Evolutionary conservation across 1,139 yeast species (phyloP).

Genomic region (Zygosaccharomyces sapae): DNA sequence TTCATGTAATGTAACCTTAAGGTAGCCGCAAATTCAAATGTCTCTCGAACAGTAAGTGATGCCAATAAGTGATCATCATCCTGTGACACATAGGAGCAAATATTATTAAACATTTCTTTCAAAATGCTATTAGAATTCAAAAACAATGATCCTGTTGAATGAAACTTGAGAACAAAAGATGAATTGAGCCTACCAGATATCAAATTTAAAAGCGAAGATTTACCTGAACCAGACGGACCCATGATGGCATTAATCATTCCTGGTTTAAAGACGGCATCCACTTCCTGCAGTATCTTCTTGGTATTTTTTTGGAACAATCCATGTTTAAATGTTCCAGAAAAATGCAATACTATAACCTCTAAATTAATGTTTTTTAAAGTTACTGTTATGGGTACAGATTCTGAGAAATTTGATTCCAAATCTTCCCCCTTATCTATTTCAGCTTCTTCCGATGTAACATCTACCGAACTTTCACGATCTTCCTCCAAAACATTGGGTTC

Average conservation of each 20-base stretch:
- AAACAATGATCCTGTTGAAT: conserved; percentile 41
- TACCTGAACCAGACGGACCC: conserved; percentile 91
- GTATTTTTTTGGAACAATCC: conserved; percentile 16
- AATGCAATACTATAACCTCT: conserved; percentile 16
- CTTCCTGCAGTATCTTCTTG: conserved; percentile 45
- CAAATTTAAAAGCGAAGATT: conserved; percentile 65
- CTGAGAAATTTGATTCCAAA: conserved; percentile 12
- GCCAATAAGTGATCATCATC: conserved; percentile 71
- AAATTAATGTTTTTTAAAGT: conserved; percentile 20
- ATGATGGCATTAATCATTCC: conserved; percentile 74
- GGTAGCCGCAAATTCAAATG: conserved; percentile 66
- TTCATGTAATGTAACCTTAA: conserved; percentile 47
- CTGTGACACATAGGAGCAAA: conserved; percentile 75
- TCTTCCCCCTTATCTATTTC: conserved; percentile 13
- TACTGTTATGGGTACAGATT: conserved; percentile 16
- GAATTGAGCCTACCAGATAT: conserved; percentile 61
- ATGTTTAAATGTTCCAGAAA: conserved; percentile 13
- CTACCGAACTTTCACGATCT: not conserved
- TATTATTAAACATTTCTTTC: conserved; percentile 43
- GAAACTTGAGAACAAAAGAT: conserved; percentile 39
- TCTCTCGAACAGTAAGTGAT: conserved; percentile 71
- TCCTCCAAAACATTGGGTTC: not conserved
- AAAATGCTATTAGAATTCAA: conserved; percentile 45
- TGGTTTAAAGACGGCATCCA: conserved; percentile 57
- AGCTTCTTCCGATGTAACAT: conserved; percentile 8